Evolutionary conservation across 148 eudicot genomes (phyloP), one percentile per base, ranked within the genome.

Genomic region (Dysphania ambrosioides): DNA sequence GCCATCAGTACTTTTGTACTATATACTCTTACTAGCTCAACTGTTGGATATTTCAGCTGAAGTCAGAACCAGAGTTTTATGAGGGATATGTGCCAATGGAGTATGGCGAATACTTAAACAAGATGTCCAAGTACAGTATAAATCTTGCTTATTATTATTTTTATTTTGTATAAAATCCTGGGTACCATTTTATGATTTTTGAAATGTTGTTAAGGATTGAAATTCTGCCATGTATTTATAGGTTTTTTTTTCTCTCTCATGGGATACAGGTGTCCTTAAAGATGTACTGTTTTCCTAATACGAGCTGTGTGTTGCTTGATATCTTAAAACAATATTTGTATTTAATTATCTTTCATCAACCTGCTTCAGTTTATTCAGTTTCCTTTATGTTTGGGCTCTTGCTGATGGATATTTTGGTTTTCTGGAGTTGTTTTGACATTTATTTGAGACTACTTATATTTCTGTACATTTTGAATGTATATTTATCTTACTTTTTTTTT

Each of bases 71-170:
- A 58, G 91, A 87, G 60, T 44, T 69, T 77, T 94, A 94, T 32
- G 97, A 91, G 82, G 98, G 88, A 74, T 93, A 93, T 78, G 98
- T 93, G 73, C 91, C 98, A 31, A 93, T 93, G 98, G 97, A 87
- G 70, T 94, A 88, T 79, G 85, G 81, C 74, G 96, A 90, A 70
- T 94, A 94, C 71, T 82, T 91, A 77, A 81, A 87, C 86, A 91
- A 83, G 76, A 88, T 93, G 81, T 84, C 94, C 80, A 91, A 80
- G 98, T 93, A 93, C 29, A 71, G 36, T 77, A 44, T 62, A 19
- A 58, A 51, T 75, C 55, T 66, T 57, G 7, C 61, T 78, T 72
- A 72, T 75, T 16, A n/a, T n/a, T n/a, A n/a, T n/a, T n/a, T n/a
- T n/a, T n/a, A n/a, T 38, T 35, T 19, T 47, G 55, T 51, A 5